Evolutionary conservation across 805 yeast genomes (phyloP), one percentile per base, ranked within the genome.

Genomic region (Candida koratica): DNA sequence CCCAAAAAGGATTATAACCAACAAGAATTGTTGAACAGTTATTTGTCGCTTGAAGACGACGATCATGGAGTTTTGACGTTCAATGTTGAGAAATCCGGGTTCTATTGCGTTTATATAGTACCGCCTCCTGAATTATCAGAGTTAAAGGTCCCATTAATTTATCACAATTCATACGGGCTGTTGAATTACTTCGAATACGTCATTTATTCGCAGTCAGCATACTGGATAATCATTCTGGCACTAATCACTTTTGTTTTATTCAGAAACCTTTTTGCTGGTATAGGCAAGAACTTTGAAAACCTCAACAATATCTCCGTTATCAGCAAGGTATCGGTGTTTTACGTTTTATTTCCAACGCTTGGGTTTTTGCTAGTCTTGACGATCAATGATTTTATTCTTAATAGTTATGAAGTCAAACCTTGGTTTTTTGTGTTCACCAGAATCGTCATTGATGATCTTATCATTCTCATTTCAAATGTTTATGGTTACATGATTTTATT

Each of bases 71-170:
- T 16, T 7, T 30, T 36, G 7, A 32, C 18, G 2, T 50, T 47
- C 25, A 19, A 38, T 1, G 52, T 54, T 9, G 34, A 46, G 9
- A 41, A 49, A 26, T 39, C 56, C 1, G 67, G 65, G 2, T 28
- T 46, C 14, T 60, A 58, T 39, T 60, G 67, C 44, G 55, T 57
- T 6, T 60, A 56, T 36, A 41, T 56, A 25, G 58, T 54, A 4
- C 55, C 56, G 6, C 55, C 55, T 4, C 18, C 25, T 4, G 48
- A 45, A 6, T 23, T 32, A 8, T 10, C 12, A 12, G 5, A 10
- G 7, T 29, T 39, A 11, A 39, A 38, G n/a, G 33, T 53, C n/a
- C 53, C 59, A 1, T 42, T 60, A 6, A 30, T 27, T n/a, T 48
- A 44, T 36, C 41, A 43, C 14, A 49, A 49, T 29, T 45, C 56